These are phyloP conservation scores for Nothophoma quercina DNA, from an alignment of 2,329 filamentous ascomycete genomes.

Conservation along the genomic window DNA sequence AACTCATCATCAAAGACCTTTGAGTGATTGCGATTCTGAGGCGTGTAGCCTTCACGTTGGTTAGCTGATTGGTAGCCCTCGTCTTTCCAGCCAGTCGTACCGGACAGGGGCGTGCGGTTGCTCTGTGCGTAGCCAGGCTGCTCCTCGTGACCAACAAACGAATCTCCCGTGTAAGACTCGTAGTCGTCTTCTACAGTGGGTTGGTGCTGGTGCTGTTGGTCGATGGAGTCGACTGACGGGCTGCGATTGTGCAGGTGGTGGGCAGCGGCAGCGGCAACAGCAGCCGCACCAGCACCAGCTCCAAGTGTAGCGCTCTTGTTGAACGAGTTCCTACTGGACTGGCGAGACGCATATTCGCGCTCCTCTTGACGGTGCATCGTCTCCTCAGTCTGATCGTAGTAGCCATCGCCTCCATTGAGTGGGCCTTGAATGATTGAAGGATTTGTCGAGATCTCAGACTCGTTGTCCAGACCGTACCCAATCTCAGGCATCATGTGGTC, in stretches of 20 bases:
- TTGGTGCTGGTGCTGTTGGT: conserved; percentile 46
- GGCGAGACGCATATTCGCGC: conserved; percentile 38
- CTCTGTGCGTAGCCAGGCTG: conserved; percentile 40
- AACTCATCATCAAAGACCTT: conserved; percentile 63
- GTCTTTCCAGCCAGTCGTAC: conserved; percentile 68
- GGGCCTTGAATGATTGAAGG: conserved; percentile 83
- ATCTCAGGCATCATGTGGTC: conserved; percentile 79
- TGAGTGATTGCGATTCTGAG: conserved; percentile 55
- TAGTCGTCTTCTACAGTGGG: conserved; percentile 50
- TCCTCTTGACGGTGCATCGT: conserved; percentile 44
- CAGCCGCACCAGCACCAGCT: conserved; percentile 60
- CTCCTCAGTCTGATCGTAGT: conserved; percentile 53
- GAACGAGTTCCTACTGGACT: conserved; percentile 40
- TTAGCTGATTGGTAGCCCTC: conserved; percentile 91
- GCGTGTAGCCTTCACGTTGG: conserved; percentile 61
- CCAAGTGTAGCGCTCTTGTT: conserved; percentile 49
- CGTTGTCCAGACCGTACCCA: conserved; percentile 67
- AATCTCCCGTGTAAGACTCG: conserved; percentile 43
- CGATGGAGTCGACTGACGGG: conserved; percentile 37
- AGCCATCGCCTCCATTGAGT: conserved; percentile 62
- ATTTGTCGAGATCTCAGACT: conserved; percentile 78
- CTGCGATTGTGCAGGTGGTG: conserved; percentile 47
- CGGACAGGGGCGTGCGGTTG: conserved; percentile 49
- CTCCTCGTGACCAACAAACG: conserved; percentile 45
- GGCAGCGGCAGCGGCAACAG: conserved; percentile 62